These are phyloP conservation scores for Daldinia decipiens DNA, from an alignment of 495 filamentous ascomycete species.

Conservation along the genomic window DNA sequence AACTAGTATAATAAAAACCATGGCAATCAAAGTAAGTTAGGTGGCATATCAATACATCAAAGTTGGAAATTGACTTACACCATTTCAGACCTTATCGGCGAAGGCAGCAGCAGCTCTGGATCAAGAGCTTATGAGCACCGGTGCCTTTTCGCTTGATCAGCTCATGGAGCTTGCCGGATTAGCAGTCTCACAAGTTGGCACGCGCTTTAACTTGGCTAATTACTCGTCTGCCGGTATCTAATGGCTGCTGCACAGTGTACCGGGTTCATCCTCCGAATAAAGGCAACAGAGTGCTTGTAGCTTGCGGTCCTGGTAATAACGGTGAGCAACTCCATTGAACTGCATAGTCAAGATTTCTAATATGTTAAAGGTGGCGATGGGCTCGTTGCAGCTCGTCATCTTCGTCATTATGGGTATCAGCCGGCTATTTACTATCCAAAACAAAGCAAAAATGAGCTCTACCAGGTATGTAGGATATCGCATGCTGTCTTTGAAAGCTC, in stretches of 20 bases:
- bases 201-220: constrained; percentile 21
- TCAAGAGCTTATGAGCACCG: constrained; percentile 90
- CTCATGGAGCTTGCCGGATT: constrained; percentile 96
- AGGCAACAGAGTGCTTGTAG: constrained; percentile 81
- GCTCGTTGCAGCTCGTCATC: constrained; percentile 91
- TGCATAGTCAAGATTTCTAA: constrained; percentile 42
- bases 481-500: constrained; percentile 14
- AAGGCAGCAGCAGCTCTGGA: constrained; percentile 90
- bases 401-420: constrained; percentile 92
- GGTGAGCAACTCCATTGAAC: constrained; percentile 60
- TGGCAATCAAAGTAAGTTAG: constrained; percentile 61
- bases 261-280: constrained; percentile 78
- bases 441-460: constrained; percentile 86
- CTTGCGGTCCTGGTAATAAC: constrained; percentile 95
- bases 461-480: constrained; percentile 66
- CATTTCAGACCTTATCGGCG: constrained; percentile 77
- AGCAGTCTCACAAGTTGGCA: constrained; percentile 92
- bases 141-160: constrained; percentile 94
- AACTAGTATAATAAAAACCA: constrained; percentile 20
- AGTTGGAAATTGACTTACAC: constrained; percentile 32
- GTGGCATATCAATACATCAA: background rate
- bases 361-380: constrained; percentile 80
- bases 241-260: constrained; percentile 67
- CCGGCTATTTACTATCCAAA: constrained; percentile 95
- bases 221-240: constrained; percentile 6